phyloP scores from a whole-genome alignment of 805 yeast species.

The Candida methanosorbosa region DNA sequence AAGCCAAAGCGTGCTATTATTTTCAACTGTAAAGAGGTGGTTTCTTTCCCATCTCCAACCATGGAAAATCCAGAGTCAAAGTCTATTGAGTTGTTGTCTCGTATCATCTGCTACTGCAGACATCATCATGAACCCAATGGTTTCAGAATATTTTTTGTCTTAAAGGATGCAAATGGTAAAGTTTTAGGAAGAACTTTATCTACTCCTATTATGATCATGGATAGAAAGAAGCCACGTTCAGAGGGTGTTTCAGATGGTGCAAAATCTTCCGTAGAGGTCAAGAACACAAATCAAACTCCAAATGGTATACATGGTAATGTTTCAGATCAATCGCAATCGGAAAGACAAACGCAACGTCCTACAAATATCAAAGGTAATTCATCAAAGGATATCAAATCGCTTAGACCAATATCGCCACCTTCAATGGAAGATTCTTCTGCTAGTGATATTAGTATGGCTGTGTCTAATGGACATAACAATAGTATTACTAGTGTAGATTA shows the following conservation, averaged over 20 bases:
- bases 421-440: slow-evolving; percentile 28
- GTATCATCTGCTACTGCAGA: slow-evolving; percentile 92
- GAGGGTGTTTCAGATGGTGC: slow-evolving; percentile 6
- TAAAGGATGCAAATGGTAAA: slow-evolving; percentile 51
- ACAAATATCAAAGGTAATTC: slow-evolving; percentile 1
- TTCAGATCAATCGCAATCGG: slow-evolving; percentile 12
- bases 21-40: slow-evolving; percentile 84
- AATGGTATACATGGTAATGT: slow-evolving; percentile 11
- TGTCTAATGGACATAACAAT: neutral
- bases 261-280: slow-evolving; percentile 2
- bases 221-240: slow-evolving; percentile 66
- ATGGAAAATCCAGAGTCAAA: slow-evolving; percentile 22
- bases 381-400: neutral
- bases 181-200: slow-evolving; percentile 69
- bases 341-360: slow-evolving; percentile 4
- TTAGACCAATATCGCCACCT: slow-evolving; percentile 15
- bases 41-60: slow-evolving; percentile 59
- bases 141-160: slow-evolving; percentile 60
- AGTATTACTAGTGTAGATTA: too few species aligned
- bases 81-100: slow-evolving; percentile 45
- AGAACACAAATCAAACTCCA: slow-evolving; percentile 1
- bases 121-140: slow-evolving; percentile 90
- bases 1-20: slow-evolving; percentile 76
- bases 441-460: slow-evolving; percentile 8
- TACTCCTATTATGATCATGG: slow-evolving; percentile 82